Conservation (phyloP, 768 basidiomycete species). For the Podaxis rugospora region DNA sequence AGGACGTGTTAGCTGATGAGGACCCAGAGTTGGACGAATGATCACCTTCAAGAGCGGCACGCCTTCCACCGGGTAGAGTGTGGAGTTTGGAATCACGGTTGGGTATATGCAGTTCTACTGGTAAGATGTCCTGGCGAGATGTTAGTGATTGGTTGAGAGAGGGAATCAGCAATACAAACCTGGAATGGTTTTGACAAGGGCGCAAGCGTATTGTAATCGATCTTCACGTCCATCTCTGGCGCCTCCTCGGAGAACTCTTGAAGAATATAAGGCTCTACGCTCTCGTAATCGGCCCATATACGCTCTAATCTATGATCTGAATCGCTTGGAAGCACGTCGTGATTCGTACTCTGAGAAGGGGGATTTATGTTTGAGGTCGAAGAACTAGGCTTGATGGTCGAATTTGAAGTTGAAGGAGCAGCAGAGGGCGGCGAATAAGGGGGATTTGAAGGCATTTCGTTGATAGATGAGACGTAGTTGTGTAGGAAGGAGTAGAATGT, state of each 20-base stretch:
- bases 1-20: neutral
- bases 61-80: constrained; percentile 40
- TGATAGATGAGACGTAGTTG: constrained; percentile 79
- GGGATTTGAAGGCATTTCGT: constrained; percentile 53
- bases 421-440: constrained; percentile 38
- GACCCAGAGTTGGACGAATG: neutral
- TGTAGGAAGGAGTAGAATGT: constrained; percentile 94
- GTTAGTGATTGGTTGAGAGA: neutral
- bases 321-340: constrained; percentile 31
- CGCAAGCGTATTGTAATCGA: constrained; percentile 44
- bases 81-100: constrained; percentile 57
- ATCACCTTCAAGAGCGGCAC: constrained; percentile 61
- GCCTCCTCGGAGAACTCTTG: constrained; percentile 42
- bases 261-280: constrained; percentile 66
- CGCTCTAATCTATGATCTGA: constrained; percentile 83
- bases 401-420: constrained; percentile 24
- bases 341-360: constrained; percentile 16
- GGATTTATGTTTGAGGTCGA: constrained; percentile 27
- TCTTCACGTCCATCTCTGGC: constrained; percentile 41
- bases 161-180: constrained; percentile 29
- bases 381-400: constrained; percentile 30
- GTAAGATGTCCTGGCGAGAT: constrained; percentile 61
- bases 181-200: constrained; percentile 52
- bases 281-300: constrained; percentile 85
- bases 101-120: constrained; percentile 71